Conservation (phyloP, 1,139 yeast genomes). For the Pichia sp. region DNA sequence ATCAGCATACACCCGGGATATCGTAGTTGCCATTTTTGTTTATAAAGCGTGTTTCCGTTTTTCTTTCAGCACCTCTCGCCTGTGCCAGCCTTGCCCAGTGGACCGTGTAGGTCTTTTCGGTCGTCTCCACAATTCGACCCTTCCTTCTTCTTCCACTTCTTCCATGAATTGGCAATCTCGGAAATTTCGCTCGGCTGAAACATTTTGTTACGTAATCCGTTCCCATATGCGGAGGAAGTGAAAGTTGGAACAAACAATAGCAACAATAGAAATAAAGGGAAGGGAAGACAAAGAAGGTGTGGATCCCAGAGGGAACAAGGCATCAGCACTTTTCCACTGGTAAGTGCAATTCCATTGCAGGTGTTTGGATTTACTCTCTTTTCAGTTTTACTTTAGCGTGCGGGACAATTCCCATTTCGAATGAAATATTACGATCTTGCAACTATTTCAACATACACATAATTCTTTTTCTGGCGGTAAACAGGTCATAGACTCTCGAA, state of each 20-base stretch:
- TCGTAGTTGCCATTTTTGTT: conserved; percentile 16
- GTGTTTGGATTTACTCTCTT: no score
- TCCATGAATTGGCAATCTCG: background rate
- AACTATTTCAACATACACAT: conserved; percentile 12
- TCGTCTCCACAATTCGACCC: background rate
- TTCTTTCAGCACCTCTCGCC: background rate
- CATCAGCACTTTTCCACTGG: no score
- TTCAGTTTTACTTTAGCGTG: no score
- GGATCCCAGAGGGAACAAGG: no score
- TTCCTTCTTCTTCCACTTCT: background rate
- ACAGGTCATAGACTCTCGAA: conserved; percentile 29
- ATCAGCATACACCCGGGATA: conserved; percentile 61
- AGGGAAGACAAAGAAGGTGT: no score
- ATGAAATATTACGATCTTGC: background rate
- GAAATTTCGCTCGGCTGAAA: background rate
- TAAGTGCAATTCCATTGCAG: no score
- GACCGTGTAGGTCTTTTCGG: background rate
- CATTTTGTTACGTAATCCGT: background rate
- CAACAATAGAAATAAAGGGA: no score
- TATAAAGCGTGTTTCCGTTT: background rate
- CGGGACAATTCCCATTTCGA: no score
- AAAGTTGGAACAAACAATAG: no score
- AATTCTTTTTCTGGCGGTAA: background rate
- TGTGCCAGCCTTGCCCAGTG: background rate
- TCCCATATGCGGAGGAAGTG: background rate